Evolutionary conservation across 164 flowering plant genomes (phyloP).

Genomic region (Chimonanthus salicifolius): DNA sequence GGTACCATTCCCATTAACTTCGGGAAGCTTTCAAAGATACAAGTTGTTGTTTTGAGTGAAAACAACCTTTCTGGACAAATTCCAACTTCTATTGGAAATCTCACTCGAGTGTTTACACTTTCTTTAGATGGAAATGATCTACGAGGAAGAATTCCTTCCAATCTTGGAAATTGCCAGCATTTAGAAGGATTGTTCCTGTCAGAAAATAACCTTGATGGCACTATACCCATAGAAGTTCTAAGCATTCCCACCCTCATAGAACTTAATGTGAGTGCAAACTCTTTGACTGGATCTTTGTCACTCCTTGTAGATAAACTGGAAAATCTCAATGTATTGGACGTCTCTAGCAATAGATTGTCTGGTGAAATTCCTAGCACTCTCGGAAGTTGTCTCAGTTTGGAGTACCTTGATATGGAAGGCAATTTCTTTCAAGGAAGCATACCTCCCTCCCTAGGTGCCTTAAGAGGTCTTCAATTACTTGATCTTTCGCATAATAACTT

Average conservation of each 20-base stretch:
- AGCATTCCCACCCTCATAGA: constrained; percentile 16
- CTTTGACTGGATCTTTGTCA: too few relatives aligned
- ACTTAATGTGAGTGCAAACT: background rate
- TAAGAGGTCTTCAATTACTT: too few relatives aligned
- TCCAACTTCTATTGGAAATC: constrained; percentile 27
- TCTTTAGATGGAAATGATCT: too few relatives aligned
- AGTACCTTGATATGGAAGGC: too few relatives aligned
- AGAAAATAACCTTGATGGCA: constrained; percentile 24
- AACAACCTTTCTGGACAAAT: constrained; percentile 26
- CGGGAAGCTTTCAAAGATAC: constrained; percentile 22
- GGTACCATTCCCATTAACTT: constrained; percentile 18
- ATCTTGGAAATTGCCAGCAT: too few relatives aligned
- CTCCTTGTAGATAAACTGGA: constrained; percentile 21
- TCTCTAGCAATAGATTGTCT: too few relatives aligned
- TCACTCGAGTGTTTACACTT: background rate
- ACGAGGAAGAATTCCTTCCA: too few relatives aligned
- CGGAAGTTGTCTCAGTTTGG: constrained; percentile 14
- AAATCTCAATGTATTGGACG: constrained; percentile 11
- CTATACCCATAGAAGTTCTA: constrained; percentile 1
- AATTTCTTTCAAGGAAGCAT: too few relatives aligned
- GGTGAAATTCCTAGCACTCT: constrained; percentile 17
- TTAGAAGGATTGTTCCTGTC: constrained; percentile 11
- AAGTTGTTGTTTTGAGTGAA: background rate
- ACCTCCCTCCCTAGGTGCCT: too few relatives aligned
- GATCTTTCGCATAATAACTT: too few relatives aligned